These are phyloP conservation scores for Bombardia bombarda DNA, from an alignment of 495 filamentous ascomycete genomes.

Conservation along the genomic window DNA sequence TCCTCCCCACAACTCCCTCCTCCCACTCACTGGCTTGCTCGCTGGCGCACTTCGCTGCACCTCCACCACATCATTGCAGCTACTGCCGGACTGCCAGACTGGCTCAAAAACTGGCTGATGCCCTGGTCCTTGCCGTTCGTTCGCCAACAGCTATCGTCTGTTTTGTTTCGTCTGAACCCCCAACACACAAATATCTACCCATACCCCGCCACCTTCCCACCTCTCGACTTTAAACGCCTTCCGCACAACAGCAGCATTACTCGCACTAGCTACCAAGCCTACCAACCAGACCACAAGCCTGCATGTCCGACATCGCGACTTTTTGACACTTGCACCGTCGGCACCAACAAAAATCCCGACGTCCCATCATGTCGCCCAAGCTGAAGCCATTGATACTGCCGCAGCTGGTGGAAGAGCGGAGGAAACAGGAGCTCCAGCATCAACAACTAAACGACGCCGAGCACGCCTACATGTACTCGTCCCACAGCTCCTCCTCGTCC, in stretches of 20 bases:
- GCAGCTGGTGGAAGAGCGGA: slow-evolving; percentile 43
- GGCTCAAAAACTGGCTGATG: slow-evolving; percentile 2
- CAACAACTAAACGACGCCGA: slow-evolving; percentile 12
- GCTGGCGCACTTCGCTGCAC: too few relatives aligned
- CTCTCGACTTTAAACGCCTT: background rate
- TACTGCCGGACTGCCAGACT: too few relatives aligned
- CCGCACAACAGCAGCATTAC: background rate
- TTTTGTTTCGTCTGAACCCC: slow-evolving; percentile 9
- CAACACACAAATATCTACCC: slow-evolving; percentile 7
- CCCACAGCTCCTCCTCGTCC: slow-evolving; percentile 46
- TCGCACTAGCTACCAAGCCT: background rate
- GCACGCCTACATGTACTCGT: slow-evolving; percentile 19
- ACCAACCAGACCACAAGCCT: background rate
- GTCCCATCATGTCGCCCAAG: slow-evolving; percentile 40
- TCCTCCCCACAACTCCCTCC: background rate
- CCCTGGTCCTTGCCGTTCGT: background rate
- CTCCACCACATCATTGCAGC: background rate
- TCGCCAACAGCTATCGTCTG: too few relatives aligned
- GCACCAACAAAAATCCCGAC: background rate
- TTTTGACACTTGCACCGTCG: background rate
- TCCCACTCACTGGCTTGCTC: background rate
- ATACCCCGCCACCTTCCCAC: slow-evolving; percentile 13
- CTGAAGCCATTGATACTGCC: slow-evolving; percentile 44
- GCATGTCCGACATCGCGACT: background rate
- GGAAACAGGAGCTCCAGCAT: slow-evolving; percentile 30